Conservation (phyloP, 345 rosid genomes). For the Sisymbrium altissimum region DNA sequence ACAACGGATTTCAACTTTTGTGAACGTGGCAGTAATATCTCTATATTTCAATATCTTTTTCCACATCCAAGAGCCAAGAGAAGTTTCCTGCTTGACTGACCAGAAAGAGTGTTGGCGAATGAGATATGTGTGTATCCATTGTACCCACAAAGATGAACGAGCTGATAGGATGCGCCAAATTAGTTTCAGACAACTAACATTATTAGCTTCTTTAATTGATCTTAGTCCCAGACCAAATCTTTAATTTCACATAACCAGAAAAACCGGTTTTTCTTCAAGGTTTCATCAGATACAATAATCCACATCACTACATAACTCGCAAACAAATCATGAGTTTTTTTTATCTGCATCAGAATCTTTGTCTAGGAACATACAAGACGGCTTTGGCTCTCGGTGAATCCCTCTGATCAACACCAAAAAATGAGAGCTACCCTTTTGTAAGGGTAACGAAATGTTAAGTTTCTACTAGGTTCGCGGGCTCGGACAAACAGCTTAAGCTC, state of each 20-base stretch:
- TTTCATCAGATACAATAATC: constrained; percentile 32
- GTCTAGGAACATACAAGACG: constrained; percentile 28
- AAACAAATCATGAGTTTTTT: constrained; percentile 17
- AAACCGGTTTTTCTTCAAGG: not conserved
- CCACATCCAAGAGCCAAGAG: too few species aligned
- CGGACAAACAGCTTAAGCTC: constrained; percentile 7
- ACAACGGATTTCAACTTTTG: too few species aligned
- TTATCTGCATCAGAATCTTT: constrained; percentile 17
- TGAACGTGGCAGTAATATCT: too few species aligned
- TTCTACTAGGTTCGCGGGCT: constrained; percentile 20
- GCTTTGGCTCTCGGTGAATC: constrained; percentile 27
- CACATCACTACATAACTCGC: constrained; percentile 28
- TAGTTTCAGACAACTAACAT: too few species aligned
- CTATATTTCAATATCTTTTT: too few species aligned
- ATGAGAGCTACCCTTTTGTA: constrained; percentile 26
- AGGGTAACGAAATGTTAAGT: constrained; percentile 22
- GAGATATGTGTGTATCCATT: too few species aligned
- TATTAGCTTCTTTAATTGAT: too few species aligned
- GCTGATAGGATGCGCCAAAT: too few species aligned
- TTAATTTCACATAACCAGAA: constrained; percentile 22
- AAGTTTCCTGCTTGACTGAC: too few species aligned
- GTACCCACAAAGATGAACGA: too few species aligned
- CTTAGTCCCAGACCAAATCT: constrained; percentile 19
- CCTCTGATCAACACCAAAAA: constrained; percentile 36
- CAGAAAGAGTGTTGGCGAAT: too few species aligned